These are phyloP conservation scores for Phenoliferia sp. DNA, from an alignment of 1,284 basidiomycete genomes.

Conservation along the genomic window DNA sequence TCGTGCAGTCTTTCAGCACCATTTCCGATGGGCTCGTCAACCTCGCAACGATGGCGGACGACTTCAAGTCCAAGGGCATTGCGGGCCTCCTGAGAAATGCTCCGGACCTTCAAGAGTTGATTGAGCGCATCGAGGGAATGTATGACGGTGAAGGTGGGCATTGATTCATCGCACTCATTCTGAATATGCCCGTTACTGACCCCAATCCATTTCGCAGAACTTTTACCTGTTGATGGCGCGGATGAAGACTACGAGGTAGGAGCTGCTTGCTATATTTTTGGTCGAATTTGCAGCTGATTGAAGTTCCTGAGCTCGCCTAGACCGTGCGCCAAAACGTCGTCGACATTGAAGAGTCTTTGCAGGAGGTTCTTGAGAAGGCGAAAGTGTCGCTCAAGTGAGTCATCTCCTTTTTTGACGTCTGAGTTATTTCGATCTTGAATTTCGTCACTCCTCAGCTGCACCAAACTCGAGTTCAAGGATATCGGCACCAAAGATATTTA, in stretches of 20 bases:
- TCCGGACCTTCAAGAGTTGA: constrained; percentile 59
- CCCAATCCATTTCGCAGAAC: too few relatives aligned
- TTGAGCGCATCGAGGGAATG: constrained; percentile 69
- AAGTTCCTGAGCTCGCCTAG: too few relatives aligned
- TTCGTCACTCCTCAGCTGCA: neutral
- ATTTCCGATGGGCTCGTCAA: constrained; percentile 61
- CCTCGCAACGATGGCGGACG: constrained; percentile 58
- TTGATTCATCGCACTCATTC: too few relatives aligned
- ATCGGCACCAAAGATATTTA: constrained; percentile 33
- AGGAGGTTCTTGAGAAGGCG: constrained; percentile 58
- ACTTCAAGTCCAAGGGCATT: constrained; percentile 71
- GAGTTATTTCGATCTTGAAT: neutral
- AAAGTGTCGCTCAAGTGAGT: constrained; percentile 57
- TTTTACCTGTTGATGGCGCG: constrained; percentile 72
- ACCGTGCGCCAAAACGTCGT: constrained; percentile 61
- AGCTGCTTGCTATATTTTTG: too few relatives aligned
- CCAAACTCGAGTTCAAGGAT: constrained; percentile 17
- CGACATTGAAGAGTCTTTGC: constrained; percentile 64
- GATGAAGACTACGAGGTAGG: constrained; percentile 69
- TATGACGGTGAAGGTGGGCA: constrained; percentile 62
- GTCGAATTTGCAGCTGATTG: too few relatives aligned
- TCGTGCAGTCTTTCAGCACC: constrained; percentile 68
- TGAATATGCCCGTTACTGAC: too few relatives aligned
- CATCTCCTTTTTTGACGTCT: neutral
- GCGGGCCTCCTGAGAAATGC: constrained; percentile 68